phyloP scores from a whole-genome alignment of 2,329 filamentous ascomycete species.

The Rhynchosporium secalis region DNA sequence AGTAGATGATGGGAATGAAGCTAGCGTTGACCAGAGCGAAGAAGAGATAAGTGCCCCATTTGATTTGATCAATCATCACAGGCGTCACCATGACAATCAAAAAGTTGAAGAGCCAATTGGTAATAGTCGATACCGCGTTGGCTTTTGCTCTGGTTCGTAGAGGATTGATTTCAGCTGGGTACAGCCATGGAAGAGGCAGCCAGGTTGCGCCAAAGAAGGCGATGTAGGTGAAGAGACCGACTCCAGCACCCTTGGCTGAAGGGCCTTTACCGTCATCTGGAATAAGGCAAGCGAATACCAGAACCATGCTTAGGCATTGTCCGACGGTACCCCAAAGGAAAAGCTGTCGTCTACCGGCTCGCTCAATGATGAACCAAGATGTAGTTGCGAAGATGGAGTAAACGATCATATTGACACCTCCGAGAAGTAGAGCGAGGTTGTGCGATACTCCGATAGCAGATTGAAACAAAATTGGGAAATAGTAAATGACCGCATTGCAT shows the following conservation, averaged over 20 bases:
- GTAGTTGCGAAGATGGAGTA: conserved; percentile 54
- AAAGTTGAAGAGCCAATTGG: conserved; percentile 56
- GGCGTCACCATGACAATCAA: conserved; percentile 47
- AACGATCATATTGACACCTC: conserved; percentile 57
- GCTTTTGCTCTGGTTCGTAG: conserved; percentile 60
- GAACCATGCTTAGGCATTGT: conserved; percentile 65
- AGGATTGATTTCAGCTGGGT: conserved; percentile 61
- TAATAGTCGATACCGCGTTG: conserved; percentile 62
- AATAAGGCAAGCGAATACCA: conserved; percentile 46
- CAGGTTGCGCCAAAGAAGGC: conserved; percentile 61
- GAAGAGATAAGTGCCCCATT: conserved; percentile 43
- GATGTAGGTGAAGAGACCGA: conserved; percentile 63
- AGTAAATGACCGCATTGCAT: conserved; percentile 49
- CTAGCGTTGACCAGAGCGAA: conserved; percentile 43
- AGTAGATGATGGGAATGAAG: conserved; percentile 44
- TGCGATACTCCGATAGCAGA: conserved; percentile 48
- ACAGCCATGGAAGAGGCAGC: conserved; percentile 63
- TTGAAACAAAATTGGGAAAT: conserved; percentile 53
- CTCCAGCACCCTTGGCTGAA: conserved; percentile 43
- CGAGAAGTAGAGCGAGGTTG: conserved; percentile 54
- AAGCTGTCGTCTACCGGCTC: conserved; percentile 66
- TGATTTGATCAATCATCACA: conserved; percentile 40
- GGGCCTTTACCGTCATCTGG: conserved; percentile 33
- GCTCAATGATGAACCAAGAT: conserved; percentile 54
- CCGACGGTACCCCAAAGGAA: conserved; percentile 70